A percentile compares a stretch with the other conserved stretches of the same genome.
These are phyloP conservation scores for Pseudoscleropodium purum DNA, from an alignment of 225 moss, liverwort and hornwort species.

Conservation along the genomic window DNA sequence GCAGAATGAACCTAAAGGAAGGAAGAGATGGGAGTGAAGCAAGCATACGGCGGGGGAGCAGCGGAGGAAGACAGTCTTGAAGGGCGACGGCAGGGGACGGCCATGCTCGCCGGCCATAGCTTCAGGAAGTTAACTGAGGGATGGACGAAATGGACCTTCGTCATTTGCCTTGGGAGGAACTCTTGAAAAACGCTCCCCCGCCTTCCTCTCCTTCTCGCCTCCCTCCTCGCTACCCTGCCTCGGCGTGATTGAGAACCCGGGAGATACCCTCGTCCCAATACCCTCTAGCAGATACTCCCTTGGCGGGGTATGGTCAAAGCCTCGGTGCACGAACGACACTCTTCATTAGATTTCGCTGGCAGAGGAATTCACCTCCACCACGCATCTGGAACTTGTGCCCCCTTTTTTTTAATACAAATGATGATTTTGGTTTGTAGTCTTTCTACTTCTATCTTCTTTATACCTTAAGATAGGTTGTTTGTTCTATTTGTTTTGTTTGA, in stretches of 20 bases:
- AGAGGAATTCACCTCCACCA: too few species aligned
- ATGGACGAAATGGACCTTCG: neutral
- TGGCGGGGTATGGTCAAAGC: too few species aligned
- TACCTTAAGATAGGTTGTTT: too few species aligned
- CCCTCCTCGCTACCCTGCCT: neutral
- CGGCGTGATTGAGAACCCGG: neutral
- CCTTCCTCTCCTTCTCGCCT: neutral
- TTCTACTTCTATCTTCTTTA: neutral
- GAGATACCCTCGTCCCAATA: neutral
- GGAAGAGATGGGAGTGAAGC: neutral
- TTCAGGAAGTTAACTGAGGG: neutral
- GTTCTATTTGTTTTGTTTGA: too few species aligned
- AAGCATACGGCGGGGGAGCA: conserved; percentile 51
- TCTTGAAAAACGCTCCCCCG: neutral
- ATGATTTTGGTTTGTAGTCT: neutral
- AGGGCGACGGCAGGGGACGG: conserved; percentile 25
- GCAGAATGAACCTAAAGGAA: neutral
- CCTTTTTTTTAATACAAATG: neutral
- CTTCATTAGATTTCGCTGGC: neutral
- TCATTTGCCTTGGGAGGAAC: neutral
- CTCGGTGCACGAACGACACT: neutral
- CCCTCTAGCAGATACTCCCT: too few species aligned
- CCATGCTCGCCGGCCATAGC: conserved; percentile 45
- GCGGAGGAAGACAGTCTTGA: conserved; percentile 44
- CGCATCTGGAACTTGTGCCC: too few species aligned